Conservation (phyloP, 75 land plant genomes). For the Isoetes taiwanensis region DNA sequence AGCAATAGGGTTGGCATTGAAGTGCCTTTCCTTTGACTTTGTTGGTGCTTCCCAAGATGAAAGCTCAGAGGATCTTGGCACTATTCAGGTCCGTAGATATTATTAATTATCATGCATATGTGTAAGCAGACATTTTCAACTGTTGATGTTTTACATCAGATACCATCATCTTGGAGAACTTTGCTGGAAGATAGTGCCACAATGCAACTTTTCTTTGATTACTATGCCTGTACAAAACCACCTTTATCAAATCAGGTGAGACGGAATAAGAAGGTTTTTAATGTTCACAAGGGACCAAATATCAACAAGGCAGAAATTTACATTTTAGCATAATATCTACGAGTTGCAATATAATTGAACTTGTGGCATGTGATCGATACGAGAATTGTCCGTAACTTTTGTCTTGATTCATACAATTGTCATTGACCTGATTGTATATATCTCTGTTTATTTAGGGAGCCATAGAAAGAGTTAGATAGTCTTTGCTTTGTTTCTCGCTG, state of each 20-base stretch:
- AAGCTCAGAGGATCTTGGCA: conserved; percentile 92
- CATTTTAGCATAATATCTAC: too few relatives aligned
- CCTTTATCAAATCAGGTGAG: conserved; percentile 80
- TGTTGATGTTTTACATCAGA: conserved; percentile 25
- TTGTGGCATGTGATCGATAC: neutral
- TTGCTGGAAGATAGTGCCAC: conserved; percentile 70
- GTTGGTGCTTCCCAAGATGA: conserved; percentile 87
- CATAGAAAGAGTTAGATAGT: too few relatives aligned
- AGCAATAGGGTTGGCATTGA: conserved; percentile 59
- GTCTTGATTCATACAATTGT: too few relatives aligned
- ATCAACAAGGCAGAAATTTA: too few relatives aligned
- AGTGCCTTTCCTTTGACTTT: conserved; percentile 86
- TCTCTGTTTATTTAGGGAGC: too few relatives aligned
- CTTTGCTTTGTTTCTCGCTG: too few relatives aligned
- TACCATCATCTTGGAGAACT: conserved; percentile 77
- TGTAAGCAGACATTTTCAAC: neutral
- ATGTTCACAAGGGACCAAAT: neutral
- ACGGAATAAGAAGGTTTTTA: neutral
- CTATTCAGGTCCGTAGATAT: conserved; percentile 47
- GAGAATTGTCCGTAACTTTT: neutral
- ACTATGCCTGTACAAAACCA: conserved; percentile 54
- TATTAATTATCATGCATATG: too few relatives aligned
- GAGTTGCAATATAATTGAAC: neutral
- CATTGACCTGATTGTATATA: too few relatives aligned
- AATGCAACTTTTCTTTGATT: conserved; percentile 84